Conservation (phyloP, 2,329 filamentous ascomycete genomes). For the Hymenoscyphus scutula region DNA sequence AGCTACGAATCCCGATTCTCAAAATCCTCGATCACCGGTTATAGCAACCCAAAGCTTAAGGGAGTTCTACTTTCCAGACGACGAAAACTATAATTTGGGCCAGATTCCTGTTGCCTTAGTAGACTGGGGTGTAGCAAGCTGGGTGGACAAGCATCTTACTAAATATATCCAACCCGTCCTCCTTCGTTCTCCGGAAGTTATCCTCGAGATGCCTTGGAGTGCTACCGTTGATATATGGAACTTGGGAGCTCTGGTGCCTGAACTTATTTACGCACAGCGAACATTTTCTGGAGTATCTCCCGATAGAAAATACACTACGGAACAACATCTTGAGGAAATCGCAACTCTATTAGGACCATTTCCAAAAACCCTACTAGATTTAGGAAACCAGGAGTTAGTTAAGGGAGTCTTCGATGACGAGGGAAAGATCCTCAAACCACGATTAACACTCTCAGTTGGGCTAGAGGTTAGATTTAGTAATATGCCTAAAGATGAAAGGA, state of each 20-base stretch:
- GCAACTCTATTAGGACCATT: neutral
- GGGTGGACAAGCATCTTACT: neutral
- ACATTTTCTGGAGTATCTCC: neutral
- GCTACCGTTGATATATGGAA: neutral
- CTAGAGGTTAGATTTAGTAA: neutral
- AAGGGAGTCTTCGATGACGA: neutral
- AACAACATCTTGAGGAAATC: neutral
- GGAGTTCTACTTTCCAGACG: neutral
- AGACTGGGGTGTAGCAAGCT: slow-evolving; percentile 1
- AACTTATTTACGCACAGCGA: neutral
- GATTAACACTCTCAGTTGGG: neutral
- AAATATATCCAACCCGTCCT: neutral
- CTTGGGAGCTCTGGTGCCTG: neutral
- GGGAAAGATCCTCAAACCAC: neutral
- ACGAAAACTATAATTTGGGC: neutral
- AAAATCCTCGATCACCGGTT: neutral
- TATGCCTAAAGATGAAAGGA: neutral
- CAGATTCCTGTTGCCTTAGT: neutral
- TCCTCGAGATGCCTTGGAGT: neutral
- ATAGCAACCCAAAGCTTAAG: neutral
- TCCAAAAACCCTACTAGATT: neutral
- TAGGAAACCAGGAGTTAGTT: neutral
- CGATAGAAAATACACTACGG: neutral
- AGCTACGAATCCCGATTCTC: neutral
- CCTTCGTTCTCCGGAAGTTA: neutral